A percentile compares a stretch with the other conserved stretches of the same genome.
Conservation (phyloP, 768 basidiomycete species). For the Tulasnella sp. region DNA sequence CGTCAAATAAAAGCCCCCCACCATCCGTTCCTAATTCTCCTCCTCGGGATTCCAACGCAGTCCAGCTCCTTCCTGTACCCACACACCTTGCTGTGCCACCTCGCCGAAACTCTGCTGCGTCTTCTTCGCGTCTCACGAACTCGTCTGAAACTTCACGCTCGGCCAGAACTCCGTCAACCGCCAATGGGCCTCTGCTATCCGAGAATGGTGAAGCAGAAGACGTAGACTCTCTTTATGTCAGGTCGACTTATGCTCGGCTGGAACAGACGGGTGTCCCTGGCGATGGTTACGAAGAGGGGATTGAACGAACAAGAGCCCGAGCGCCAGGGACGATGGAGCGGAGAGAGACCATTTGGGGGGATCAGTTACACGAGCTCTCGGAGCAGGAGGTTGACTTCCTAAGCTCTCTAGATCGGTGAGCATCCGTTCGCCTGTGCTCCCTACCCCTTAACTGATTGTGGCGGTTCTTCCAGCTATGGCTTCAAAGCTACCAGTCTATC, state of each 20-base stretch:
- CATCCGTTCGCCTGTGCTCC: slow-evolving; percentile 14
- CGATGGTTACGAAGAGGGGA: slow-evolving; percentile 87
- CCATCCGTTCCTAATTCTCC: neutral
- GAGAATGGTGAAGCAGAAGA: slow-evolving; percentile 42
- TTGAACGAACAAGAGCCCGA: slow-evolving; percentile 81
- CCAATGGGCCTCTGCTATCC: neutral
- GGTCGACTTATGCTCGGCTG: slow-evolving; percentile 81
- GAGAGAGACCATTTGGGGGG: slow-evolving; percentile 29
- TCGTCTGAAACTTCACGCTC: neutral
- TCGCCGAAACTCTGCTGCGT: neutral
- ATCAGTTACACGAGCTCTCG: slow-evolving; percentile 45
- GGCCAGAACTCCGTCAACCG: neutral
- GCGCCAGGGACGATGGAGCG: slow-evolving; percentile 35
- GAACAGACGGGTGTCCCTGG: slow-evolving; percentile 80
- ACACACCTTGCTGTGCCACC: neutral
- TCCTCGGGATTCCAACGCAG: no score
- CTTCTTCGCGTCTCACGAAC: neutral
- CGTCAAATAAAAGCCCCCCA: no score
- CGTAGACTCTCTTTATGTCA: slow-evolving; percentile 67
- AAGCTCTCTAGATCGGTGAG: slow-evolving; percentile 76
- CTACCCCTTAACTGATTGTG: neutral
- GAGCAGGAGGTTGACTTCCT: slow-evolving; percentile 64
- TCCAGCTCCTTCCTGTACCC: neutral
- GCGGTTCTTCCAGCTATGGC: slow-evolving; percentile 53
- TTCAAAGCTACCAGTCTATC: slow-evolving; percentile 65